Evolutionary conservation across 2,329 filamentous ascomycete genomes (phyloP).

Genomic region (Didymella pinodella): DNA sequence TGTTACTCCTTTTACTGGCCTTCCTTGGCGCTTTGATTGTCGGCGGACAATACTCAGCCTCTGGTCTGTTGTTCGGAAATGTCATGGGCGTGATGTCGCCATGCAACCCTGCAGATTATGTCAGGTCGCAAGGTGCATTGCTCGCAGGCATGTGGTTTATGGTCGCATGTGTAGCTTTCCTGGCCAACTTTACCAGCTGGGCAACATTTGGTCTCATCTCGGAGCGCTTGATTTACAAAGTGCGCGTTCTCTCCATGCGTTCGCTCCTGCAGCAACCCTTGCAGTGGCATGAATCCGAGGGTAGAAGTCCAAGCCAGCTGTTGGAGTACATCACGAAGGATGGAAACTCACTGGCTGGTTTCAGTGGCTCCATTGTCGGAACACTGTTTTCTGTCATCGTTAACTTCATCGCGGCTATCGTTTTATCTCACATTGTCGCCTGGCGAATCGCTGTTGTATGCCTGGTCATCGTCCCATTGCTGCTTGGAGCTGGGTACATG

Average conservation of each 20-base stretch:
- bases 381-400: conserved; percentile 72
- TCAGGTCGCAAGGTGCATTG: conserved; percentile 60
- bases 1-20: conserved; percentile 57
- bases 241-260: conserved; percentile 70
- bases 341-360: conserved; percentile 69
- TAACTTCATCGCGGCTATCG: conserved; percentile 72
- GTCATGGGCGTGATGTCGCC: conserved; percentile 65
- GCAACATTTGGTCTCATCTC: conserved; percentile 65
- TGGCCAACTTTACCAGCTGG: conserved; percentile 69
- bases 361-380: conserved; percentile 75
- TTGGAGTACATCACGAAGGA: conserved; percentile 75
- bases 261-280: conserved; percentile 72
- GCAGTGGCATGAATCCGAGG: conserved; percentile 74
- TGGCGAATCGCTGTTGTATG: conserved; percentile 81
- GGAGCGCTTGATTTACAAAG: conserved; percentile 70
- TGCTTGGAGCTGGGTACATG: conserved; percentile 74
- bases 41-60: conserved; percentile 65
- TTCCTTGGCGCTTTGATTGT: conserved; percentile 62
- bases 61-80: conserved; percentile 68
- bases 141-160: conserved; percentile 68
- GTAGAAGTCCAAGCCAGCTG: conserved; percentile 67
- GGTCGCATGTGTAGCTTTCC: conserved; percentile 66
- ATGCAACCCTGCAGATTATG: conserved; percentile 59
- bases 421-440: conserved; percentile 73
- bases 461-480: conserved; percentile 71